Evolutionary conservation across 345 rosid genomes (phyloP), one percentile per base, ranked within the genome.

Genomic region (Salix dunnii): DNA sequence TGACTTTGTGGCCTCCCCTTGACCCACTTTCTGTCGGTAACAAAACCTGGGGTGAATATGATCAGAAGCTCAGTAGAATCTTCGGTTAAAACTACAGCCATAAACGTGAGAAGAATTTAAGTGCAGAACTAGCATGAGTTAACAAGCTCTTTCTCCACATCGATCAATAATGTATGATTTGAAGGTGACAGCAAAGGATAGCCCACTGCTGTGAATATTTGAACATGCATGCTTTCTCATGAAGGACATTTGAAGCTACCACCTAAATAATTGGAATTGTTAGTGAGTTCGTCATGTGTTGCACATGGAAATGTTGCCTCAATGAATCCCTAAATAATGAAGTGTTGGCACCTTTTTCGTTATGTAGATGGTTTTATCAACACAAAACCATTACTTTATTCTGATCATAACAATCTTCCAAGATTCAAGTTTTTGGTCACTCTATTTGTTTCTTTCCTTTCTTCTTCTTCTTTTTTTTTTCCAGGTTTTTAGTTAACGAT

Each of bases 1-100:
- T 17, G 78, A 75, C 72, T 18, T 75, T 68, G 20, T 11, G 73
- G 28, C 55, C 28, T 17, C 31, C 72, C 6, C 46, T 36, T 25
- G 67, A 51, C 78, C 72, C 51, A n/a, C 25, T 25, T 36, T 9
- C 12, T 53, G 72, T 67, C 27, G 65, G 78, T 36, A 68, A 40
- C 28, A 25, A 28, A 14, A 13, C 21, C 9, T 28, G 35, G 35
- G 3, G 66, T 61, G 66, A 27, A 0, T 62, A 12, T 51, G 60
- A 21, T 20, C 3, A 20, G 7, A 3, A 28, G 36, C 13, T 28
- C 10, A 0, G 31, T 13, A 30, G 30, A 28, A 27, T 30, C 9
- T 13, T 25, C 1, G 67, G 67, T 17, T 14, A 25, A 62, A 18
- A 5, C 60, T 20, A 51, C 3, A 6, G 7, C 23, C 10, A 21